phyloP scores from a whole-genome alignment of 345 rosid species.

The Lepidium didymum region DNA sequence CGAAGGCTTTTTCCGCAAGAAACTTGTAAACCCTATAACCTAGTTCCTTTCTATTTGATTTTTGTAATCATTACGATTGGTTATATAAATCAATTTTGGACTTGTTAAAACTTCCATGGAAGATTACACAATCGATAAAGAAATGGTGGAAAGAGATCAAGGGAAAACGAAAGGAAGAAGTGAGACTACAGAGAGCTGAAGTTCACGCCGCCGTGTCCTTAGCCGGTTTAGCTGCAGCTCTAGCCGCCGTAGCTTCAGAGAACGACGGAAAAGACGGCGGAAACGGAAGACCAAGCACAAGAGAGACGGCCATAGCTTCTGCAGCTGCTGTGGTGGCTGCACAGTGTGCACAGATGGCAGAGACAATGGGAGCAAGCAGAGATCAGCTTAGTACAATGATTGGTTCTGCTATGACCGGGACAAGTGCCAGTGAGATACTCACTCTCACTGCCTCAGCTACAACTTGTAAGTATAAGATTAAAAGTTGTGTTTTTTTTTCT shows the following conservation, averaged over 20 bases:
- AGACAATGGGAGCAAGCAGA: slow-evolving; percentile 80
- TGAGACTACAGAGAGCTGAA: slow-evolving; percentile 69
- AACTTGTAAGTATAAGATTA: slow-evolving; percentile 46
- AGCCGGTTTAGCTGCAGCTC: slow-evolving; percentile 82
- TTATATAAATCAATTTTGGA: background rate
- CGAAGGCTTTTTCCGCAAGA: slow-evolving; percentile 68
- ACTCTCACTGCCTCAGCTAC: slow-evolving; percentile 90
- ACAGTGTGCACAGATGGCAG: slow-evolving; percentile 75
- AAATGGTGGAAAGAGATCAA: slow-evolving; percentile 84
- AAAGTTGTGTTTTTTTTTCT: background rate
- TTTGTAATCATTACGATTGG: background rate
- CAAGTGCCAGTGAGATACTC: slow-evolving; percentile 63
- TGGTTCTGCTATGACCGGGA: slow-evolving; percentile 70
- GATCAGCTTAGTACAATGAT: slow-evolving; percentile 58
- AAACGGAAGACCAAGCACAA: slow-evolving; percentile 17
- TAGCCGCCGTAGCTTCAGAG: slow-evolving; percentile 75
- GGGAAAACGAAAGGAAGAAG: slow-evolving; percentile 69
- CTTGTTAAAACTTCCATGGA: slow-evolving; percentile 60
- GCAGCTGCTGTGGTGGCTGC: slow-evolving; percentile 90
- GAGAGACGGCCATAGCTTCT: slow-evolving; percentile 70
- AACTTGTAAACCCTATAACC: slow-evolving; percentile 44
- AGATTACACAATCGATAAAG: slow-evolving; percentile 57
- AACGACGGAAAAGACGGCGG: slow-evolving; percentile 30
- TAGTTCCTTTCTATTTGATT: background rate
- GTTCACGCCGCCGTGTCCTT: slow-evolving; percentile 88